These are phyloP conservation scores for Epicoccum nigrum DNA, from an alignment of 2,329 filamentous ascomycete genomes.

Conservation along the genomic window DNA sequence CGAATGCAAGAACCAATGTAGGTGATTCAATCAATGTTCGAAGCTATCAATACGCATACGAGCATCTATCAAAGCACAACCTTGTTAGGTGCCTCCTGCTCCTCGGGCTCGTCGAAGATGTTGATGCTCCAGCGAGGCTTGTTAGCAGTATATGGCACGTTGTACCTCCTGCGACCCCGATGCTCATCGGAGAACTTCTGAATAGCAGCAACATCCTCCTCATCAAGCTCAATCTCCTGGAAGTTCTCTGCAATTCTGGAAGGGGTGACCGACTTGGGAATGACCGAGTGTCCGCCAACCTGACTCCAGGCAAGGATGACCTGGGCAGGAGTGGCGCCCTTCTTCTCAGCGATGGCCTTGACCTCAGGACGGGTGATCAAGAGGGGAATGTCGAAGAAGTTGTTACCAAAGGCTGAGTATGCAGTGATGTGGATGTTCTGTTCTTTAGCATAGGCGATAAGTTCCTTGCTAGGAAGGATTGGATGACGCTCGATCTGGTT, in stretches of 20 bases:
- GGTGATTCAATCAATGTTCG: too few relatives aligned
- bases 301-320: slow-evolving; percentile 86
- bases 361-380: slow-evolving; percentile 73
- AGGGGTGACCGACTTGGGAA: slow-evolving; percentile 39
- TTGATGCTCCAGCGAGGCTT: slow-evolving; percentile 39
- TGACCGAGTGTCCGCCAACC: slow-evolving; percentile 57
- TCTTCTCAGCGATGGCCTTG: slow-evolving; percentile 68
- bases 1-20: too few relatives aligned
- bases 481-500: slow-evolving; percentile 44
- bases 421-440: slow-evolving; percentile 43
- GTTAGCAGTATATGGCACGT: slow-evolving; percentile 52
- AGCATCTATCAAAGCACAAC: slow-evolving; percentile 11
- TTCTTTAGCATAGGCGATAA: slow-evolving; percentile 38
- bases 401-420: slow-evolving; percentile 52
- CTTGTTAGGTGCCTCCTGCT: slow-evolving; percentile 31
- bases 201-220: slow-evolving; percentile 32
- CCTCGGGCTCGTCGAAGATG: slow-evolving; percentile 42
- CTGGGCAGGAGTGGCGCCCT: slow-evolving; percentile 73
- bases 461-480: slow-evolving; percentile 36
- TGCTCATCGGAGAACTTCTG: slow-evolving; percentile 59
- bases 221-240: slow-evolving; percentile 34
- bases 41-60: too few relatives aligned
- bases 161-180: slow-evolving; percentile 33
- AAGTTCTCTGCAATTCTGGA: slow-evolving; percentile 38
- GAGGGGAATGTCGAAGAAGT: slow-evolving; percentile 58